Percentiles rank a stretch among this genome's conserved stretches.
phyloP scores from a whole-genome alignment of 2,329 filamentous ascomycete species.

The Apiospora koreana region DNA sequence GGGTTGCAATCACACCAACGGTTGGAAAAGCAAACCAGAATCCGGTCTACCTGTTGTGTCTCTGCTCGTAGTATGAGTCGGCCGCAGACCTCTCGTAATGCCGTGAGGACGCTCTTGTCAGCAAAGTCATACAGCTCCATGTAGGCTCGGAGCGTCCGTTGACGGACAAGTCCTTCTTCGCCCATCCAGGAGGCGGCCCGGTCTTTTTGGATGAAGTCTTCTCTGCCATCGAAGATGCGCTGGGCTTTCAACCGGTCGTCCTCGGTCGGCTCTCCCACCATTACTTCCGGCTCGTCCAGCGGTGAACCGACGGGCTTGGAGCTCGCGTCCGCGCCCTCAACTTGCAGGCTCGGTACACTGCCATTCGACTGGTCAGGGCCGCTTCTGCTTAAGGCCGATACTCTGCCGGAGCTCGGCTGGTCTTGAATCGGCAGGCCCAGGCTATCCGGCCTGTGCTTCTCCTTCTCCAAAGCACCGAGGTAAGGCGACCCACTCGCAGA shows the following conservation, averaged over 20 bases:
- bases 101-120: constrained; percentile 75
- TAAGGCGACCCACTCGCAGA: not conserved
- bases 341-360: constrained; percentile 49
- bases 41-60: constrained; percentile 94
- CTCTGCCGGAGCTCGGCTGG: constrained; percentile 33
- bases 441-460: constrained; percentile 15
- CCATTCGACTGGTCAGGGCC: constrained; percentile 48
- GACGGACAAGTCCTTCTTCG: constrained; percentile 63
- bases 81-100: constrained; percentile 78
- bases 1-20: constrained; percentile 94
- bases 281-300: constrained; percentile 59
- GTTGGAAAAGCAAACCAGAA: constrained; percentile 84
- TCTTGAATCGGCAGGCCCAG: constrained; percentile 40
- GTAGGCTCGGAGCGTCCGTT: constrained; percentile 70
- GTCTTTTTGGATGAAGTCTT: constrained; percentile 76
- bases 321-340: constrained; percentile 46
- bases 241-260: constrained; percentile 77
- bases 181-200: constrained; percentile 89
- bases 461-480: constrained; percentile 11
- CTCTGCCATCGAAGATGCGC: constrained; percentile 81
- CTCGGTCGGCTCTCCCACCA: constrained; percentile 60
- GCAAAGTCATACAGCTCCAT: constrained; percentile 91
- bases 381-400: constrained; percentile 40
- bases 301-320: constrained; percentile 40
- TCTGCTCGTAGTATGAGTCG: constrained; percentile 84